Conservation (phyloP, 2,329 filamentous ascomycete genomes). For the Ophiocordyceps camponoti-floridani region DNA sequence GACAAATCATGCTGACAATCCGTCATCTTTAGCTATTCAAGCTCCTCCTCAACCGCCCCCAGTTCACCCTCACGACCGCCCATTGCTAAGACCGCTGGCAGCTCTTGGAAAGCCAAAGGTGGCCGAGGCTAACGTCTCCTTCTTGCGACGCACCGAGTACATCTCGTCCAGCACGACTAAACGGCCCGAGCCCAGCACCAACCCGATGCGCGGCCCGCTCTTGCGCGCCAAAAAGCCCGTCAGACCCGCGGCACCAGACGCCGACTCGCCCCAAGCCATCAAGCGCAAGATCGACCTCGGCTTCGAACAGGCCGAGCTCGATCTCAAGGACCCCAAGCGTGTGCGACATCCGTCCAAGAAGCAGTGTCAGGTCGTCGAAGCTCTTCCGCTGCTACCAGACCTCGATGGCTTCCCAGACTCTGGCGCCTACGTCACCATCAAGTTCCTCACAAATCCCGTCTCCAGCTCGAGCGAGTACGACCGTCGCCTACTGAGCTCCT, state of each 20-base stretch:
- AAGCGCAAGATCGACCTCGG: conserved; percentile 47
- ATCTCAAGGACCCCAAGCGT: conserved; percentile 33
- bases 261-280: conserved; percentile 47
- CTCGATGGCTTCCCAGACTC: conserved; percentile 52
- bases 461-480: conserved; percentile 33
- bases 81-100: conserved; percentile 66
- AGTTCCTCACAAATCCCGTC: conserved; percentile 49
- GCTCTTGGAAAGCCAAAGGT: conserved; percentile 71
- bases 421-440: conserved; percentile 51
- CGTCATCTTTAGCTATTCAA: conserved; percentile 48
- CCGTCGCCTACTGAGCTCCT: conserved; percentile 38
- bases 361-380: conserved; percentile 38
- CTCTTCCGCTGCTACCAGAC: conserved; percentile 45
- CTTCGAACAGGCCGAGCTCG: conserved; percentile 35
- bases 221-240: conserved; percentile 14
- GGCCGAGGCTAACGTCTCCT: conserved; percentile 65
- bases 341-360: conserved; percentile 42
- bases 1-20: conserved; percentile 1
- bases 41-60: conserved; percentile 52
- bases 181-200: conserved; percentile 23
- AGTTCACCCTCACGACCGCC: conserved; percentile 68
- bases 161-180: conserved; percentile 48
- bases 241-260: conserved; percentile 37
- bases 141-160: conserved; percentile 91
- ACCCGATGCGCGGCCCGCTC: conserved; percentile 17